Conservation (phyloP, 1,139 yeast genomes). For the Geotrichum restrictum region DNA sequence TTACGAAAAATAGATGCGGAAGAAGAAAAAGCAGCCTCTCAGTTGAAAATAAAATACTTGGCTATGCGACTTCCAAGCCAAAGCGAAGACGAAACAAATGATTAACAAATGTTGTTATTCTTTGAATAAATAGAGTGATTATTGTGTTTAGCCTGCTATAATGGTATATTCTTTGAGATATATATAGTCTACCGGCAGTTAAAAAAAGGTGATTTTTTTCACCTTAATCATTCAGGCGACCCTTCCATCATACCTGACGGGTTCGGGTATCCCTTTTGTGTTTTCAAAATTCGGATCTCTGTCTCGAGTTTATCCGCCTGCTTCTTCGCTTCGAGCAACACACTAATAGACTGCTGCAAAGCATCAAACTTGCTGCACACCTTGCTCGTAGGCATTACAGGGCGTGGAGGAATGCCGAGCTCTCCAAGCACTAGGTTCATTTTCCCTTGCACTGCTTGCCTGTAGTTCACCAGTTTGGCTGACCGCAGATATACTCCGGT, state of each 20-base stretch:
- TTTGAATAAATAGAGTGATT: neutral
- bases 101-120: no score
- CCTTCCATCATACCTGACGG: neutral
- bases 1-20: slow-evolving; percentile 11
- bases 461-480: slow-evolving; percentile 55
- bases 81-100: neutral
- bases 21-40: slow-evolving; percentile 11
- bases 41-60: slow-evolving; percentile 13
- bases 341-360: slow-evolving; percentile 64
- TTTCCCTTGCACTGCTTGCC: slow-evolving; percentile 72
- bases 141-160: neutral
- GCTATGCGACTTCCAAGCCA: slow-evolving; percentile 7
- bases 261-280: slow-evolving; percentile 22
- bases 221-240: neutral
- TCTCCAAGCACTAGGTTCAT: slow-evolving; percentile 73
- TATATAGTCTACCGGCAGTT: neutral
- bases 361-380: slow-evolving; percentile 79
- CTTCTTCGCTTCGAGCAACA: slow-evolving; percentile 76
- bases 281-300: slow-evolving; percentile 60
- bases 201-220: no score
- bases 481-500: slow-evolving; percentile 82
- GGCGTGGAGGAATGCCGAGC: slow-evolving; percentile 69
- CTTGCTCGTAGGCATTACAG: slow-evolving; percentile 82
- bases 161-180: no score
- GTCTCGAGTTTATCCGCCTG: slow-evolving; percentile 85